These are phyloP conservation scores for Albizia julibrissin DNA, from an alignment of 306 rosid species.

Conservation along the genomic window DNA sequence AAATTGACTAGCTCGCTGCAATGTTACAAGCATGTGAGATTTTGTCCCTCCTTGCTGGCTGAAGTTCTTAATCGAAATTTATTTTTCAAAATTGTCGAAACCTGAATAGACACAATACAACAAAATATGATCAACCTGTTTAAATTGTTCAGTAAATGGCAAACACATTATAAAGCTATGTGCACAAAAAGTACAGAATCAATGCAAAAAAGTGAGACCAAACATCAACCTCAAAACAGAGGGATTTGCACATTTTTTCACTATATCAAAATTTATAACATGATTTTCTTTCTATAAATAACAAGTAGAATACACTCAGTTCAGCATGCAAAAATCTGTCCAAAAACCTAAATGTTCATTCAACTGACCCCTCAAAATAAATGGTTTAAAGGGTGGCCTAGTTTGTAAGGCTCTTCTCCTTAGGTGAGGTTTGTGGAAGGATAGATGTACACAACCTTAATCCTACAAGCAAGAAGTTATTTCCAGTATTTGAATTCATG, in stretches of 20 bases:
- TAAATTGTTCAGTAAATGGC: neutral
- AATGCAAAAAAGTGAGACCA: neutral
- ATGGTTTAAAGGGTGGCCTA: no score
- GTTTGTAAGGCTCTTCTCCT: no score
- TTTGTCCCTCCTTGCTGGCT: neutral
- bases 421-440: no score
- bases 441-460: no score
- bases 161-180: neutral
- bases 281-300: neutral
- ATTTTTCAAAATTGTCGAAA: neutral
- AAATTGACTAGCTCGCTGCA: neutral
- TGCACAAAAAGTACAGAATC: neutral
- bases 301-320: neutral
- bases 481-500: no score
- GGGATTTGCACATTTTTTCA: neutral
- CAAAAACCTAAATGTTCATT: slow-evolving; percentile 2
- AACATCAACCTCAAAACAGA: neutral
- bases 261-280: neutral
- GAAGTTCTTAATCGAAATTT: neutral
- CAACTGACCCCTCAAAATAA: neutral
- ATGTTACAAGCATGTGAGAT: neutral
- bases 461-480: no score
- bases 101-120: neutral
- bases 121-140: neutral
- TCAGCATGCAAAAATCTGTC: neutral